These are phyloP conservation scores for Hypoxylon lienhwacheense DNA, from an alignment of 495 filamentous ascomycete genomes.

Conservation along the genomic window DNA sequence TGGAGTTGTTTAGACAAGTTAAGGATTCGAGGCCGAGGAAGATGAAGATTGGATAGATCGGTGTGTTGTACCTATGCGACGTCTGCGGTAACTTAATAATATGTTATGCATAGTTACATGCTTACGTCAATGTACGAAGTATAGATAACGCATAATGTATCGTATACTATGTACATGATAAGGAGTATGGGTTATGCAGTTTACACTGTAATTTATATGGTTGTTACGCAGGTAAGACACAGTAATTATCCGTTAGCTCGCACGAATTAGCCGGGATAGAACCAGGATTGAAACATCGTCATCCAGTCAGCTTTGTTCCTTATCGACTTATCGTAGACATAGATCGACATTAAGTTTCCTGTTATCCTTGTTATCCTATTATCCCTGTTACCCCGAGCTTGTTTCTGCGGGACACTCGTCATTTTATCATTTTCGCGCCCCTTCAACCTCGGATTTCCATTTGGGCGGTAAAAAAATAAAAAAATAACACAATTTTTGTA, in stretches of 20 bases:
- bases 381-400: constrained; percentile 23
- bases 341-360: no score
- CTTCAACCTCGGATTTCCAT: constrained; percentile 18
- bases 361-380: no score
- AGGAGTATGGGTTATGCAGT: no score
- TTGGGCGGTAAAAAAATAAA: no score
- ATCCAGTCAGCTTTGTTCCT: constrained; percentile 21
- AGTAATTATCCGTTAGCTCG: neutral
- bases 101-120: no score
- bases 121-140: no score
- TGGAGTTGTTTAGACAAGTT: constrained; percentile 15
- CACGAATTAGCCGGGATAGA: no score
- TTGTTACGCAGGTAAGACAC: neutral
- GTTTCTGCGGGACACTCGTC: constrained; percentile 28
- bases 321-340: constrained; percentile 34
- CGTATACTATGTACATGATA: neutral
- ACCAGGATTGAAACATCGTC: constrained; percentile 24
- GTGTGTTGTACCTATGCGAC: no score
- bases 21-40: constrained; percentile 29
- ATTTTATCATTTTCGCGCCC: constrained; percentile 38
- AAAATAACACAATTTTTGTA: no score
- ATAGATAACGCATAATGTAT: neutral
- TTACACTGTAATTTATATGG: constrained; percentile 9
- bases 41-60: constrained; percentile 1
- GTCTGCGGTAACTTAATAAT: no score